Evolutionary conservation across 441 rosid genomes (phyloP).

Genomic region (Mallotus japonicus): DNA sequence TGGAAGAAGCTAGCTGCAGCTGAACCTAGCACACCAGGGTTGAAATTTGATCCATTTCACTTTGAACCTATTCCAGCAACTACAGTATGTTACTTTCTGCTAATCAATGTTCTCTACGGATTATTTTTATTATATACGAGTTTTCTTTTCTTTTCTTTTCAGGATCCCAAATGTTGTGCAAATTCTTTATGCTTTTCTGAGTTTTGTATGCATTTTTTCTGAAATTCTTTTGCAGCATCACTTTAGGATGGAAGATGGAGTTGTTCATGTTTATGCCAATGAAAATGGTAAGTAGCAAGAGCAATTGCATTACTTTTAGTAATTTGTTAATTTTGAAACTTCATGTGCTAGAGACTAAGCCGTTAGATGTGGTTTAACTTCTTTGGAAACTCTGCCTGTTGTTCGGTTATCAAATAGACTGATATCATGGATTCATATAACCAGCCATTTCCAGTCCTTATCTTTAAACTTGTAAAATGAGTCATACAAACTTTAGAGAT

Average conservation of each 20-base stretch:
- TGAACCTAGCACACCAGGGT: slow-evolving; percentile 35
- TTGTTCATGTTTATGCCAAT: slow-evolving; percentile 56
- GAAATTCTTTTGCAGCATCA: slow-evolving; percentile 47
- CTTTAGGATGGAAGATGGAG: slow-evolving; percentile 70
- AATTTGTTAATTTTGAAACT: slow-evolving; percentile 2
- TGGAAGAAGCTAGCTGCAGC: slow-evolving; percentile 47
- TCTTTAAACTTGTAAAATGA: background rate
- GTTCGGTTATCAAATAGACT: background rate
- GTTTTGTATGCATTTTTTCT: background rate
- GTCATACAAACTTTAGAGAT: background rate
- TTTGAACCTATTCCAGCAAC: slow-evolving; percentile 52
- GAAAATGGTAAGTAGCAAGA: slow-evolving; percentile 40
- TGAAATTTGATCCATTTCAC: slow-evolving; percentile 49
- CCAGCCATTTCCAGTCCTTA: background rate
- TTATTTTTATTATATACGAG: background rate
- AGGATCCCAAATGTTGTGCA: background rate
- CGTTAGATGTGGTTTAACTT: background rate
- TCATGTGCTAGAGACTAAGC: background rate
- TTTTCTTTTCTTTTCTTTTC: background rate
- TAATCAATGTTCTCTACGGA: slow-evolving; percentile 10
- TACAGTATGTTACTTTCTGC: slow-evolving; percentile 38
- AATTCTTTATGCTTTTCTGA: background rate
- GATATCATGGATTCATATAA: background rate
- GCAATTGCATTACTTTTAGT: background rate
- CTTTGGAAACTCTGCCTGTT: background rate